Base-by-base conservation (phyloP, 768 basidiomycete species). In the Trametes gibbosa region DNA sequence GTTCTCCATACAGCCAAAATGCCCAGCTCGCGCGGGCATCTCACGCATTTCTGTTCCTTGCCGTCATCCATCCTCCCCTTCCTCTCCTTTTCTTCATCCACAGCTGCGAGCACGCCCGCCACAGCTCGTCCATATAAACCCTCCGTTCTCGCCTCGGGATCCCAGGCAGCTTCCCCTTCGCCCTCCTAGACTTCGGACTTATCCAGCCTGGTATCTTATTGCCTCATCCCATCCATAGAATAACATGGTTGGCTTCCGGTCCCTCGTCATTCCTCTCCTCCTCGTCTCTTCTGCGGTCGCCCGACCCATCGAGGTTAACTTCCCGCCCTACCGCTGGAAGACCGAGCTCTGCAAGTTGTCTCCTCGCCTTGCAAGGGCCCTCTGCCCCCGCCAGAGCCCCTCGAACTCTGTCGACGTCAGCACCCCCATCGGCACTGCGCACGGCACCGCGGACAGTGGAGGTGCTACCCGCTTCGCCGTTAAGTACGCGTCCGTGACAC, bases 381-480 rank as follows among this genome's bases (percentile, higher is more conserved):
- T 81, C 14, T 84, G 80, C 64, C 79, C 79, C 27, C 70, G 73
- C 16, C 68, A 70, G 32, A 69, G 69, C 21, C 32, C 63, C 23
- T 59, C 63, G n/a, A 57, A 63, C 16, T 59, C 65, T 14, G 25
- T 67, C 23, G 62, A 65, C 41, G 75, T 81, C 24, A 54, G 58
- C 4, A 89, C 88, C 0, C 74, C 78, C 17, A 58, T 89, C 24
- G 88, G 88, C 17, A 70, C 72, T 19, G 88, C 88, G 9, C 68
- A 70, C 17, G 88, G 89, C 29, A 75, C 77, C 4, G 40, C 73
- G 3, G 82, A 82, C 39, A 71, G 73, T 17, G 68, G 76, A 46
- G 83, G 81, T 29, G 83, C 79, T 25, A 71, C 74, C 50, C 77
- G 87, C 41, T 90, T 85, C 67, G 68, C 81, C 32, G 87, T 87